phyloP scores from a whole-genome alignment of 495 filamentous ascomycete species.

The Immersiella caudata region DNA sequence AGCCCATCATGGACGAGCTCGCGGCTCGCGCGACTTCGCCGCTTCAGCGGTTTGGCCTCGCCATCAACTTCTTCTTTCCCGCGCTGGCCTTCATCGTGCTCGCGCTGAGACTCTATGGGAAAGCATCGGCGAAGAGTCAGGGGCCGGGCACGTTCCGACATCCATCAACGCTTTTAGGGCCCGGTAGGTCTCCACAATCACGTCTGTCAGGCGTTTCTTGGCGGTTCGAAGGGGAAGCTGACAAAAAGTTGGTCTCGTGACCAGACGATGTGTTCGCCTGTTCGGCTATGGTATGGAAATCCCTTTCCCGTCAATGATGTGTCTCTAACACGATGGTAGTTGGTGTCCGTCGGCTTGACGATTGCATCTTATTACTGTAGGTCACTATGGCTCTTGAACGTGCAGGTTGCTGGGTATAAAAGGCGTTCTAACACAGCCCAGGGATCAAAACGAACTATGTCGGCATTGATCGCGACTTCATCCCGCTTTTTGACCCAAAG shows the following conservation, averaged over 20 bases:
- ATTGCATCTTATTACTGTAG: constrained; percentile 16
- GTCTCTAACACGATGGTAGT: constrained; percentile 5
- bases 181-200: neutral
- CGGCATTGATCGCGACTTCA: constrained; percentile 5
- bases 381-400: neutral
- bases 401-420: neutral
- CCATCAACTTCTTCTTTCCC: constrained; percentile 21
- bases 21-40: neutral
- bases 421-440: neutral
- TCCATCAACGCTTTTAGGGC: constrained; percentile 8
- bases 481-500: neutral
- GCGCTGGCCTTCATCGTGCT: constrained; percentile 15
- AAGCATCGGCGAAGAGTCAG: neutral
- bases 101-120: constrained; percentile 16
- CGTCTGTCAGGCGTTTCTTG: neutral
- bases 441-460: constrained; percentile 18
- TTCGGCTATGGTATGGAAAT: constrained; percentile 8
- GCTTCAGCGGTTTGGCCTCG: constrained; percentile 16
- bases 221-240: neutral
- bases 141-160: constrained; percentile 13
- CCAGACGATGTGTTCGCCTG: constrained; percentile 14
- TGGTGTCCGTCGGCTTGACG: constrained; percentile 16
- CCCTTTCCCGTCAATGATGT: neutral
- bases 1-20: neutral
- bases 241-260: neutral